A percentile compares a stretch with the other conserved stretches of the same genome.
Evolutionary conservation across 306 rosid genomes (phyloP).

Genomic region (Malus fusca): DNA sequence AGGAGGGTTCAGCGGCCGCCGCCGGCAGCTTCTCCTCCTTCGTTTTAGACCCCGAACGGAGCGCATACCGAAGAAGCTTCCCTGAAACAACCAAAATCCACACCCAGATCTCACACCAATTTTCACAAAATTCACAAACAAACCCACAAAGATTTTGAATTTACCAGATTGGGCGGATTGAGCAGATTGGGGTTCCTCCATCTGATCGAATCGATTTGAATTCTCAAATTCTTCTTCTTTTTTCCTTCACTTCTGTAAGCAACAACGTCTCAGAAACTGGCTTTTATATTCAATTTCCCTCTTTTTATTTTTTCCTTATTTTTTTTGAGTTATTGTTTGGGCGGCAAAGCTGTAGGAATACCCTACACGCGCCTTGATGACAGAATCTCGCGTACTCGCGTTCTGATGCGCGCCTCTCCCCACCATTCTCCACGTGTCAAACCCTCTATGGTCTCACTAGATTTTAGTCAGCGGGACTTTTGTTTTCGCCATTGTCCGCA

Average conservation of each 20-base stretch:
- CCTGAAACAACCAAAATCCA: conserved; percentile 25
- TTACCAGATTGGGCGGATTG: conserved; percentile 15
- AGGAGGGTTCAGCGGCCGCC: conserved; percentile 13
- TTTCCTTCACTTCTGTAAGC: not conserved
- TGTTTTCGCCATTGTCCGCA: not conserved
- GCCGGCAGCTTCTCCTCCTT: conserved; percentile 39
- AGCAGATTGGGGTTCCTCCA: conserved; percentile 38
- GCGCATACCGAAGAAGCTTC: conserved; percentile 53
- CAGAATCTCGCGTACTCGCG: not conserved
- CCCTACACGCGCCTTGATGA: not conserved
- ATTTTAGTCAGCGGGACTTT: not conserved
- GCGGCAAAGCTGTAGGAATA: conserved; percentile 40
- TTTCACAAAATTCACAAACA: not conserved
- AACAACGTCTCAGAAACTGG: not conserved
- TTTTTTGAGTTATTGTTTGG: conserved; percentile 9
- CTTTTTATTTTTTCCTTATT: not conserved
- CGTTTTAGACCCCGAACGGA: conserved; percentile 49
- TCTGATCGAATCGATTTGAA: conserved; percentile 18
- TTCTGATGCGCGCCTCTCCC: not conserved
- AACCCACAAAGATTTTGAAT: not conserved
- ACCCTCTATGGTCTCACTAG: accelerated
- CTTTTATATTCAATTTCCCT: not conserved
- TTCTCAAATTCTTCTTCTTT: not conserved
- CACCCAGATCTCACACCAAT: not conserved
- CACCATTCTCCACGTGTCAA: not conserved